Conservation (phyloP, 2,329 filamentous ascomycete species). For the Dothideomycetidae sp. region DNA sequence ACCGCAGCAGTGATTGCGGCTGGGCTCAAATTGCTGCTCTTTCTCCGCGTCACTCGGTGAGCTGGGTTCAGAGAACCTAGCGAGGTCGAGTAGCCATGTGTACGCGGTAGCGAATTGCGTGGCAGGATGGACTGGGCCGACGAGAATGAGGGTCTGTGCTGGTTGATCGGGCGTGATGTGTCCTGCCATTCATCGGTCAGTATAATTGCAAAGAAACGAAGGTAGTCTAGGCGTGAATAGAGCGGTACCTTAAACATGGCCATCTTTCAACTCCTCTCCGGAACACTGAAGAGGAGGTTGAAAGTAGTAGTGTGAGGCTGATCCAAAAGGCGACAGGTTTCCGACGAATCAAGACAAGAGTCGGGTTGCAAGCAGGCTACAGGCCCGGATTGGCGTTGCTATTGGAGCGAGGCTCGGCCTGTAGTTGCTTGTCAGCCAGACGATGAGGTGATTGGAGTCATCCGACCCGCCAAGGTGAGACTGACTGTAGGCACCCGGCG, state of each 20-base stretch:
- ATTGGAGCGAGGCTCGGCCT: neutral
- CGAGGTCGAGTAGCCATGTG: slow-evolving; percentile 70
- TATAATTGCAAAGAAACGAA: too few relatives aligned
- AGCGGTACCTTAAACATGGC: neutral
- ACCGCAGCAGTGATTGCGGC: slow-evolving; percentile 37
- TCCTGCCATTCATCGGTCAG: too few relatives aligned
- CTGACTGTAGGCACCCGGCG: neutral
- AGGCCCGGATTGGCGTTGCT: neutral
- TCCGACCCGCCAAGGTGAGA: neutral
- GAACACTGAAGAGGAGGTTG: neutral
- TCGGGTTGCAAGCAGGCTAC: neutral
- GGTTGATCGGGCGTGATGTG: slow-evolving; percentile 29
- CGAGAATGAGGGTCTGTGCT: slow-evolving; percentile 41
- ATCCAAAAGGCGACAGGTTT: neutral
- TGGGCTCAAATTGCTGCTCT: slow-evolving; percentile 75
- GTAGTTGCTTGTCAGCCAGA: too few relatives aligned
- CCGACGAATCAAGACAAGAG: neutral
- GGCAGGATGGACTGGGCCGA: slow-evolving; percentile 45
- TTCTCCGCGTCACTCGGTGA: slow-evolving; percentile 80
- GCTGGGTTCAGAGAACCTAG: slow-evolving; percentile 61
- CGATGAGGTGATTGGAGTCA: neutral
- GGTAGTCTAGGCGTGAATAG: too few relatives aligned
- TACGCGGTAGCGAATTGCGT: slow-evolving; percentile 54
- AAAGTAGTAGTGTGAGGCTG: neutral
- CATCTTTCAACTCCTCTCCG: neutral